Base-by-base conservation (phyloP, 1,284 basidiomycete genomes). In the Microstroma glucosiphilum region DNA sequence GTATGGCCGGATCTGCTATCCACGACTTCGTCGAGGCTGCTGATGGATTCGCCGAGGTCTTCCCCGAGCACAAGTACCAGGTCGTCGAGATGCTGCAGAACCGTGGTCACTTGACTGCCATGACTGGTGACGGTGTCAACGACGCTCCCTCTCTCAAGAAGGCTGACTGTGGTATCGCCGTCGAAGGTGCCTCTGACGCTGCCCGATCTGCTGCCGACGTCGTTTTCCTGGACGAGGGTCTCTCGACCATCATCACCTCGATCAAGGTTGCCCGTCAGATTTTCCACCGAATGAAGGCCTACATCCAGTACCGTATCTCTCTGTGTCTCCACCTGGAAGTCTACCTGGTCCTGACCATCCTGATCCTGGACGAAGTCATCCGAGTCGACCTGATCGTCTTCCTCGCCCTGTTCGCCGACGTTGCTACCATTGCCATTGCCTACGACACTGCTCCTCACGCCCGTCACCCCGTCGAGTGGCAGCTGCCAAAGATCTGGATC, bases 211-310 rank as follows among this genome's bases (percentile, higher is more conserved):
- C 82, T 62, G 82, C 82, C 68, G 82, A 83, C 69, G 82, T 83
- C 65, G 84, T 84, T 58, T 85, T 85, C 80, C 80, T 84, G 77
- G 81, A 82, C 69, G 81, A 82, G 68, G 81, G 81, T 75, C 70
- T 82, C 54, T 80, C 79, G 49, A 82, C 82, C 60, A 83, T 83
- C 68, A 84, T 85, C 71, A 84, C 83, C 54, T 80, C 83, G 64
- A 84, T 85, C 80, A 84, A 85, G 78, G 83, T 84, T 23, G 83
- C 84, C 23, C 81, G 84, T 61, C 83, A 84, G 75, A 85, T 85
- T 69, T 85, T 85, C 81, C 84, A 85, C 74, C 82, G 84, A 60
- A 83, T 84, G 84, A 83, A 83, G 79, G 83, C 82, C 60, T 82
- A 80, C 78, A 82, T 82, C 66, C 76, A 80, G 68, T 80, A 80